Evolutionary conservation across 2,329 filamentous ascomycete species (phyloP).

Genomic region (Ustilaginoidea virens): DNA sequence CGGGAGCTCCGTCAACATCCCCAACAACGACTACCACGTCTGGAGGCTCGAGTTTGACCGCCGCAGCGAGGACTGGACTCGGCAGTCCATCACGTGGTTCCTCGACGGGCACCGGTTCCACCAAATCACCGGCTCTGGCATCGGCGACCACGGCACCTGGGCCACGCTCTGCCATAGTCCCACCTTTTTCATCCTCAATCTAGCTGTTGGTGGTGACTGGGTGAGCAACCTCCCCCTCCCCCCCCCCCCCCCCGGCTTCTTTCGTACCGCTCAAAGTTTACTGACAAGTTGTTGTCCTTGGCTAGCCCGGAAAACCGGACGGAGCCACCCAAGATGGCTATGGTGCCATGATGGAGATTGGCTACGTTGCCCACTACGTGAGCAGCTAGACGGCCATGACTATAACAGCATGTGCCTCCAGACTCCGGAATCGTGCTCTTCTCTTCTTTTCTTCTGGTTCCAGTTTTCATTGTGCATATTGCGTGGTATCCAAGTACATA

Average conservation of each 20-base stretch:
- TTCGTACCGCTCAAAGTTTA: too few species aligned
- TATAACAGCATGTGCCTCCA: not conserved
- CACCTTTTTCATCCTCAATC: conserved; percentile 36
- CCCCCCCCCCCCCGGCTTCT: conserved; percentile 1
- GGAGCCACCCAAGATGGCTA: conserved; percentile 26
- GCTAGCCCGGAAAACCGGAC: conserved; percentile 33
- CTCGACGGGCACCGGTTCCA: conserved; percentile 29
- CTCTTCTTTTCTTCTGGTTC: not conserved
- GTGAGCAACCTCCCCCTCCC: conserved; percentile 20
- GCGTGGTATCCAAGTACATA: not conserved
- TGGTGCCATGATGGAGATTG: conserved; percentile 34
- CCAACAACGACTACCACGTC: conserved; percentile 28
- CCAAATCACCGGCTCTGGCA: conserved; percentile 25
- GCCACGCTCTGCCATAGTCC: conserved; percentile 31
- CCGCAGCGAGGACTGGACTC: conserved; percentile 25
- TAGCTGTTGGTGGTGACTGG: conserved; percentile 38
- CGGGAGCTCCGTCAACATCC: conserved; percentile 18
- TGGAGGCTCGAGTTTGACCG: conserved; percentile 36
- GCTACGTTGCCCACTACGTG: conserved; percentile 30
- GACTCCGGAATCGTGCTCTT: not conserved
- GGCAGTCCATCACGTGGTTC: conserved; percentile 36
- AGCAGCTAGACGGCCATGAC: conserved; percentile 2
- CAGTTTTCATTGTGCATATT: conserved; percentile 3
- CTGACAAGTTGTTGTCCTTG: conserved; percentile 4
- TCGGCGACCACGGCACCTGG: conserved; percentile 33